A percentile compares a stretch with the other conserved stretches of the same genome.
Conservation (phyloP, 106 monocot genomes). For the Triglochin maritima region DNA sequence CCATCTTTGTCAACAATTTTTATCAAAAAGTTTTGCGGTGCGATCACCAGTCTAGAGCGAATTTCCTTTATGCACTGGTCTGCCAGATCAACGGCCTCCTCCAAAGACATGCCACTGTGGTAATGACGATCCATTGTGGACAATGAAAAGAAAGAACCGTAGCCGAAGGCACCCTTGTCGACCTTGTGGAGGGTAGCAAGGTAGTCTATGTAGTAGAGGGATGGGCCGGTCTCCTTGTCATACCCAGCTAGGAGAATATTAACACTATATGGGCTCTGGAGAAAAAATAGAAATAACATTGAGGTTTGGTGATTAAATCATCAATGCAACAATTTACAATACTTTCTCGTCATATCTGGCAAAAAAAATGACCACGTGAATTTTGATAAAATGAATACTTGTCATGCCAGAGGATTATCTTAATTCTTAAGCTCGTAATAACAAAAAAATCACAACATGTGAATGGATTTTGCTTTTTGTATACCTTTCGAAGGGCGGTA, state of each 20-base stretch:
- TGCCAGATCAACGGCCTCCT: slow-evolving; percentile 62
- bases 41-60: slow-evolving; percentile 57
- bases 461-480: no score
- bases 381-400: no score
- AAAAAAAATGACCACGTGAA: no score
- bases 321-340: no score
- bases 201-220: slow-evolving; percentile 90
- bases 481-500: slow-evolving; percentile 84
- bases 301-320: no score
- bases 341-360: no score
- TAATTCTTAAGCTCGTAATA: no score
- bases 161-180: slow-evolving; percentile 90
- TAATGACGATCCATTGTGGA: slow-evolving; percentile 79
- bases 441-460: no score
- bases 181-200: slow-evolving; percentile 87
- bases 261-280: slow-evolving; percentile 70
- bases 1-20: slow-evolving; percentile 93
- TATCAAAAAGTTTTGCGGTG: slow-evolving; percentile 84
- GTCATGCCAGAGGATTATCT: no score
- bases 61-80: slow-evolving; percentile 80
- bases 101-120: slow-evolving; percentile 59
- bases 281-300: neutral
- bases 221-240: slow-evolving; percentile 74
- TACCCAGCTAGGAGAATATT: slow-evolving; percentile 79
- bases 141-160: slow-evolving; percentile 64